Conservation (phyloP, 495 filamentous ascomycete species). For the Daldinia loculata region DNA sequence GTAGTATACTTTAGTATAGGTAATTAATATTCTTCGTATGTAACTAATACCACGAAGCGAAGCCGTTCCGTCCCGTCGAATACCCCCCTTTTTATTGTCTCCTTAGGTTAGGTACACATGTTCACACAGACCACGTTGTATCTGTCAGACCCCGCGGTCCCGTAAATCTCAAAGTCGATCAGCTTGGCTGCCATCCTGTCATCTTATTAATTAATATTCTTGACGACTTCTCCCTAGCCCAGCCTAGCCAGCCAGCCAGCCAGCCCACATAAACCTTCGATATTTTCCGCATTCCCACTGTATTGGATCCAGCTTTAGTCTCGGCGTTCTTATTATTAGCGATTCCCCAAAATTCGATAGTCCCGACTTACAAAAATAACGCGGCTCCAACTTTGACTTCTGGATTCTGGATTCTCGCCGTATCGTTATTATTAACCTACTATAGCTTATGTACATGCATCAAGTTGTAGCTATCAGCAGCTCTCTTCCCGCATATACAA, state of each 20-base stretch:
- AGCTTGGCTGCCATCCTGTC: slow-evolving; percentile 22
- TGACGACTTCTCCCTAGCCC: neutral
- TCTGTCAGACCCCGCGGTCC: slow-evolving; percentile 40
- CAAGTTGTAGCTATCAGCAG: neutral
- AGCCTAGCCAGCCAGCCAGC: neutral
- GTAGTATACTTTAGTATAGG: neutral
- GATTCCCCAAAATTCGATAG: neutral
- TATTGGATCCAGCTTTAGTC: slow-evolving; percentile 23
- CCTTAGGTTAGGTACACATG: neutral
- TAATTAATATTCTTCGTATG: neutral
- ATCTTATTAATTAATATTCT: slow-evolving; percentile 18
- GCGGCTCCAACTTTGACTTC: neutral
- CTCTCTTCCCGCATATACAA: slow-evolving; percentile 1
- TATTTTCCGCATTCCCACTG: slow-evolving; percentile 38
- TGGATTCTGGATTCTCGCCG: neutral
- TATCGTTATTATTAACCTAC: slow-evolving; percentile 12
- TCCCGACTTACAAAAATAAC: neutral
- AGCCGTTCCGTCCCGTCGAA: neutral
- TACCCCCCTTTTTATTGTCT: neutral
- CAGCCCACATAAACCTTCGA: neutral
- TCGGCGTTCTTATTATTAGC: slow-evolving; percentile 34
- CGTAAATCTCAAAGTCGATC: slow-evolving; percentile 30
- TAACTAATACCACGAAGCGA: neutral
- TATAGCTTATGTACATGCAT: neutral
- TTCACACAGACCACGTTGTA: slow-evolving; percentile 31